Evolutionary conservation across 2,329 filamentous ascomycete genomes (phyloP).

Genomic region (Trichophyton simii): DNA sequence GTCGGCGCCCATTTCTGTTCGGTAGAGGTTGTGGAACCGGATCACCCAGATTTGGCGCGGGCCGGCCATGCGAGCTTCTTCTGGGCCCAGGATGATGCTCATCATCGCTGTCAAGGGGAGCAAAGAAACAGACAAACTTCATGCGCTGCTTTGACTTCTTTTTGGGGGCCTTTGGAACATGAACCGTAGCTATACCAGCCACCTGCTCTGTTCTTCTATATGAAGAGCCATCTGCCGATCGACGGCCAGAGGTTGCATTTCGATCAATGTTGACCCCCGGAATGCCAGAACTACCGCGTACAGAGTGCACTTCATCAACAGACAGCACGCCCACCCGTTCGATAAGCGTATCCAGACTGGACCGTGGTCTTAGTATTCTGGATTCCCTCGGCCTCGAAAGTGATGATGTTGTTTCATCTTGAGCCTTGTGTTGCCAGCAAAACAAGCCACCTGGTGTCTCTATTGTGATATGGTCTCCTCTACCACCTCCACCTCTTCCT

Average conservation of each 20-base stretch:
- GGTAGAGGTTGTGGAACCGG: not conserved
- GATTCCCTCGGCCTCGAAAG: conserved; percentile 37
- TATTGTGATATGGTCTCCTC: conserved; percentile 16
- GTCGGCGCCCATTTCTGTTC: not conserved
- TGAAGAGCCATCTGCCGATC: not conserved
- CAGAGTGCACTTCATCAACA: conserved; percentile 32
- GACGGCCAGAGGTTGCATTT: not conserved
- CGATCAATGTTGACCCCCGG: not conserved
- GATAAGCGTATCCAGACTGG: conserved; percentile 77
- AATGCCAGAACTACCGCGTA: not conserved
- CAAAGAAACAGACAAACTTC: conserved; percentile 26
- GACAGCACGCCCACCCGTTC: conserved; percentile 66
- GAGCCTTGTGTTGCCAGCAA: conserved; percentile 93
- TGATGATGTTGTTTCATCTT: conserved; percentile 39
- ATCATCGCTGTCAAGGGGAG: conserved; percentile 21
- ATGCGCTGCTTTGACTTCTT: conserved; percentile 15
- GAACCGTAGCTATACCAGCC: not conserved
- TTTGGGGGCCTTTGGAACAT: not conserved
- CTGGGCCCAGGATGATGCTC: not conserved
- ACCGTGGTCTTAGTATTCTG: conserved; percentile 50
- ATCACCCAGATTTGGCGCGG: not conserved
- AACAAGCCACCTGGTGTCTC: conserved; percentile 43
- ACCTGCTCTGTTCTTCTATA: not conserved
- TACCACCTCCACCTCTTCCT: conserved; percentile 15
- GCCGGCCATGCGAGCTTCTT: not conserved